Conservation (phyloP, 1,284 basidiomycete genomes). For the Pyrrhoderma noxium region DNA sequence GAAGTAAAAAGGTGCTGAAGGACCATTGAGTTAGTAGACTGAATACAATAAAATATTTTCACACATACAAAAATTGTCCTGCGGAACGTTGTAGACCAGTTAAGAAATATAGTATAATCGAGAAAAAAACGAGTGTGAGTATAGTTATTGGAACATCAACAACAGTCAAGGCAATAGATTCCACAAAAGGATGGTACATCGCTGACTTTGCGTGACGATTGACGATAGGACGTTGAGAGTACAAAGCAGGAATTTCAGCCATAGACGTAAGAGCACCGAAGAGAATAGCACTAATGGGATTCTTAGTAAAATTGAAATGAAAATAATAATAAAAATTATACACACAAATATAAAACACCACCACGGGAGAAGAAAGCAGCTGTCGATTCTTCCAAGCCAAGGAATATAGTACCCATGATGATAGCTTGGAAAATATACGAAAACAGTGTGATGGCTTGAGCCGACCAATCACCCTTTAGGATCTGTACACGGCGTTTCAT, state of each 20-base stretch:
- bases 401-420: slow-evolving; percentile 75
- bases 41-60: not conserved
- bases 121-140: slow-evolving; percentile 41
- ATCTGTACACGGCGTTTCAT: slow-evolving; percentile 32
- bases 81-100: slow-evolving; percentile 47
- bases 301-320: no score
- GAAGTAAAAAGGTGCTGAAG: slow-evolving; percentile 39
- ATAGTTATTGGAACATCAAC: slow-evolving; percentile 66
- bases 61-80: slow-evolving; percentile 51
- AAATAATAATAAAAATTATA: no score
- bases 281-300: slow-evolving; percentile 35
- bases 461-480: slow-evolving; percentile 32
- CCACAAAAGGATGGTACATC: slow-evolving; percentile 60
- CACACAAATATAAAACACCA: slow-evolving; percentile 59
- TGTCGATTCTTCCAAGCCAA: slow-evolving; percentile 53
- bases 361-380: slow-evolving; percentile 73
- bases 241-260: slow-evolving; percentile 71
- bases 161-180: slow-evolving; percentile 60
- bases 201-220: slow-evolving; percentile 51
- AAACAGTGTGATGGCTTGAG: slow-evolving; percentile 29
- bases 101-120: slow-evolving; percentile 59
- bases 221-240: slow-evolving; percentile 67
- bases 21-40: not conserved
- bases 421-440: slow-evolving; percentile 58
- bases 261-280: slow-evolving; percentile 49